Conservation (phyloP, 768 basidiomycete genomes). For the Lentinus brumalis region DNA sequence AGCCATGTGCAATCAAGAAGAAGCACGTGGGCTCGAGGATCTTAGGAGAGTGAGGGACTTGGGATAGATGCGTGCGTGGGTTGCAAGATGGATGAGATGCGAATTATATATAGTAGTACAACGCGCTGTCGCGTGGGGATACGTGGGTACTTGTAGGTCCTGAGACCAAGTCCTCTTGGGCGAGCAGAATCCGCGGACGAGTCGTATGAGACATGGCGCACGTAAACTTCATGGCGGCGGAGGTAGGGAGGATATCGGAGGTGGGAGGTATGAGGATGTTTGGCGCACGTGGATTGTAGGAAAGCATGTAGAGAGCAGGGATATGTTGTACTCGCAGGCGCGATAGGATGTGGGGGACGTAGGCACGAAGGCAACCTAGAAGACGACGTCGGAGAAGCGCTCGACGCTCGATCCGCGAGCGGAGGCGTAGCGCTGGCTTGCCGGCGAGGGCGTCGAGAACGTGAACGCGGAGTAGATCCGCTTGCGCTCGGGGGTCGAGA, state of each 20-base stretch:
- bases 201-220: neutral
- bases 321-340: neutral
- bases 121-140: slow-evolving; percentile 3
- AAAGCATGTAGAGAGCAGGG: neutral
- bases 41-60: too few species aligned
- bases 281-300: neutral
- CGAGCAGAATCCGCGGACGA: neutral
- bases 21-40: too few species aligned
- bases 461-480: slow-evolving; percentile 76
- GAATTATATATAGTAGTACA: slow-evolving; percentile 11
- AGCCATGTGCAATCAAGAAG: slow-evolving; percentile 6
- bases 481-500: slow-evolving; percentile 76
- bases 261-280: neutral
- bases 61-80: slow-evolving; percentile 14
- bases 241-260: neutral
- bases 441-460: slow-evolving; percentile 72
- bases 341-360: neutral
- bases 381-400: slow-evolving; percentile 21
- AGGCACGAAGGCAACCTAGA: neutral
- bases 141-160: neutral
- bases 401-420: slow-evolving; percentile 25
- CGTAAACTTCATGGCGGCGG: neutral
- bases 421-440: slow-evolving; percentile 51
- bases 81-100: slow-evolving; percentile 14
- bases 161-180: slow-evolving; percentile 6